Percentiles rank a stretch among this genome's conserved stretches.
These are phyloP conservation scores for Citrus medica DNA, from an alignment of 345 rosid species.

Conservation along the genomic window DNA sequence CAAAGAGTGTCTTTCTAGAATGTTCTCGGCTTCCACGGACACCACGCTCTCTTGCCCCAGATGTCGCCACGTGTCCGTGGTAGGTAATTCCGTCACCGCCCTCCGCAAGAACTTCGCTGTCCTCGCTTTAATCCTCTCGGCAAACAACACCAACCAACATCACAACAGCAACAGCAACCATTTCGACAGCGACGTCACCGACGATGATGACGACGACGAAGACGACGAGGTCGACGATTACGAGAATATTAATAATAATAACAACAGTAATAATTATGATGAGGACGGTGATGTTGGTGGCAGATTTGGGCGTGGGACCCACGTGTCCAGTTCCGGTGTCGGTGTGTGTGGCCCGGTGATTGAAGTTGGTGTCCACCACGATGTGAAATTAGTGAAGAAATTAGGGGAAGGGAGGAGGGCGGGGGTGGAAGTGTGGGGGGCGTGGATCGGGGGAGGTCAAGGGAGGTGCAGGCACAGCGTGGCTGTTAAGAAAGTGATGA, in stretches of 20 bases:
- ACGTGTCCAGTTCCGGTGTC: constrained; percentile 58
- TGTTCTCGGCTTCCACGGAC: constrained; percentile 89
- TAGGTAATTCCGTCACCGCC: constrained; percentile 88
- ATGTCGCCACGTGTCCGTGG: constrained; percentile 85
- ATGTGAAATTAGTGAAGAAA: constrained; percentile 53
- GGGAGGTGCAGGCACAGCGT: constrained; percentile 64
- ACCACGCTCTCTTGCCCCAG: constrained; percentile 79
- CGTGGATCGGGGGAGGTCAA: constrained; percentile 40
- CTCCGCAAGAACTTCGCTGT: constrained; percentile 84
- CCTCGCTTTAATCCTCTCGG: constrained; percentile 65
- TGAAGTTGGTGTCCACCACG: constrained; percentile 71
- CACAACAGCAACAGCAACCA: constrained; percentile 6
- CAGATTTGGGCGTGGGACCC: constrained; percentile 44
- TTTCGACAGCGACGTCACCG: constrained; percentile 73
- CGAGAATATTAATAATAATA: constrained; percentile 25
- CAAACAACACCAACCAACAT: constrained; percentile 13
- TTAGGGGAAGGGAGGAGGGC: constrained; percentile 66
- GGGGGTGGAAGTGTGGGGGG: constrained; percentile 82
- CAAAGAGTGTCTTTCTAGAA: constrained; percentile 74
- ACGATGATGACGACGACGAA: constrained; percentile 53
- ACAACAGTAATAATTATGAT: neutral
- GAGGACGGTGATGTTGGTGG: constrained; percentile 33
- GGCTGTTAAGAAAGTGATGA: constrained; percentile 66
- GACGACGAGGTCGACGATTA: constrained; percentile 17
- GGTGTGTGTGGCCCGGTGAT: constrained; percentile 63